phyloP scores from a whole-genome alignment of 768 basidiomycete genomes.

The Naematelia encephala region DNA sequence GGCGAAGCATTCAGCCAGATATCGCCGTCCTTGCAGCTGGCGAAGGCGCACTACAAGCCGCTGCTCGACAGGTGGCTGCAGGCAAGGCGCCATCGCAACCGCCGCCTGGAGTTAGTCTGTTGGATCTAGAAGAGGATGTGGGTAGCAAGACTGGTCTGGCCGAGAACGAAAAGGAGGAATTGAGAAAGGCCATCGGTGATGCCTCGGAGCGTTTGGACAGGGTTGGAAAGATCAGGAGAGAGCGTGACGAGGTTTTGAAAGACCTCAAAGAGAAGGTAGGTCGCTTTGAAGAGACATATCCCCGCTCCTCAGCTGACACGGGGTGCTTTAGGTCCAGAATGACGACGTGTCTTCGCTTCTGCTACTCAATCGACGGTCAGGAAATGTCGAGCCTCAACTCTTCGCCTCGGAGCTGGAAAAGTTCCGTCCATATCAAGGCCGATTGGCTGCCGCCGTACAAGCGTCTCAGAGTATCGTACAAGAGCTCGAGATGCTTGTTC shows the following conservation, averaged over 20 bases:
- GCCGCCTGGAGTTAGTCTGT: constrained; percentile 53
- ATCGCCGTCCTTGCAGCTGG: constrained; percentile 58
- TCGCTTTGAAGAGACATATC: background rate
- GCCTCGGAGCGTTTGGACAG: constrained; percentile 59
- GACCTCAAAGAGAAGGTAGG: constrained; percentile 92
- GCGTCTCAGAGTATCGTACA: constrained; percentile 71
- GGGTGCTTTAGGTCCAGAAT: constrained; percentile 70
- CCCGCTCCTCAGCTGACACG: constrained; percentile 2
- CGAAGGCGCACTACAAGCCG: constrained; percentile 52
- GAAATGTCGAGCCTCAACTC: constrained; percentile 74
- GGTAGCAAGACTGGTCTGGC: constrained; percentile 54
- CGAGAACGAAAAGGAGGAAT: constrained; percentile 64
- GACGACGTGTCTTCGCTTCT: constrained; percentile 96
- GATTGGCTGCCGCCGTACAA: constrained; percentile 70
- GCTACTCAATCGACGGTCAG: constrained; percentile 81
- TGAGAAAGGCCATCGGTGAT: constrained; percentile 57
- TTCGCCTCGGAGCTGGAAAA: constrained; percentile 95
- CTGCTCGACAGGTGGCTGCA: constrained; percentile 51
- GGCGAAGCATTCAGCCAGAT: constrained; percentile 67
- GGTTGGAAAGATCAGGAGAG: constrained; percentile 76
- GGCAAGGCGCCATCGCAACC: constrained; percentile 53
- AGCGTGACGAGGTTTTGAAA: constrained; percentile 79
- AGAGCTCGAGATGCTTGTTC: constrained; percentile 73
- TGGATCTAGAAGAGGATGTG: constrained; percentile 73
- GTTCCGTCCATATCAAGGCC: constrained; percentile 84